Conservation (phyloP, 2,329 filamentous ascomycete genomes). For the Trichocomaceae sp. region DNA sequence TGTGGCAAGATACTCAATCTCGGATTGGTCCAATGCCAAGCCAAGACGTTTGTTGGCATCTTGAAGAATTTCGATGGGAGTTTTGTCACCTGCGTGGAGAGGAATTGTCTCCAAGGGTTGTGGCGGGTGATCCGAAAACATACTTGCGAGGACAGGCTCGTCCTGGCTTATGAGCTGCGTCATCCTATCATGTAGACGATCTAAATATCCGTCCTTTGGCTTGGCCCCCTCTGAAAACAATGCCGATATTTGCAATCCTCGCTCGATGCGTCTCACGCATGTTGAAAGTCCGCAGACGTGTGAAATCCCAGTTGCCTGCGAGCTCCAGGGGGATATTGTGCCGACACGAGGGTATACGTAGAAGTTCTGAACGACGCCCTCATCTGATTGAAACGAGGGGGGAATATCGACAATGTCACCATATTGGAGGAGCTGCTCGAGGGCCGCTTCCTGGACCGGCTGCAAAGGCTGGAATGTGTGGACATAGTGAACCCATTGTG, state of each 20-base stretch:
- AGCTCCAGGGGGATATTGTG: conserved; percentile 92
- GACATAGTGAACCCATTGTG: conserved; percentile 57
- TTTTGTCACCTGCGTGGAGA: conserved; percentile 58
- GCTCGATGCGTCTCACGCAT: conserved; percentile 72
- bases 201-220: conserved; percentile 50
- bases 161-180: conserved; percentile 69
- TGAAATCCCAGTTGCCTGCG: conserved; percentile 88
- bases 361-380: conserved; percentile 52
- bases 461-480: conserved; percentile 48
- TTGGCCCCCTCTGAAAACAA: conserved; percentile 50
- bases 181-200: conserved; percentile 88
- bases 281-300: conserved; percentile 77
- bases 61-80: conserved; percentile 65
- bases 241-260: conserved; percentile 70
- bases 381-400: conserved; percentile 39
- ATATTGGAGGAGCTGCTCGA: conserved; percentile 57
- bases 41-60: conserved; percentile 79
- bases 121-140: conserved; percentile 68
- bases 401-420: conserved; percentile 49
- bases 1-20: conserved; percentile 92
- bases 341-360: conserved; percentile 74
- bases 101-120: conserved; percentile 67
- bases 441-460: conserved; percentile 43
- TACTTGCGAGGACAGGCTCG: conserved; percentile 62
- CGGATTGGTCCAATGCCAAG: conserved; percentile 75